Evolutionary conservation across 768 basidiomycete genomes (phyloP), one percentile per base, ranked within the genome.

Genomic region (Mycena alexandri): DNA sequence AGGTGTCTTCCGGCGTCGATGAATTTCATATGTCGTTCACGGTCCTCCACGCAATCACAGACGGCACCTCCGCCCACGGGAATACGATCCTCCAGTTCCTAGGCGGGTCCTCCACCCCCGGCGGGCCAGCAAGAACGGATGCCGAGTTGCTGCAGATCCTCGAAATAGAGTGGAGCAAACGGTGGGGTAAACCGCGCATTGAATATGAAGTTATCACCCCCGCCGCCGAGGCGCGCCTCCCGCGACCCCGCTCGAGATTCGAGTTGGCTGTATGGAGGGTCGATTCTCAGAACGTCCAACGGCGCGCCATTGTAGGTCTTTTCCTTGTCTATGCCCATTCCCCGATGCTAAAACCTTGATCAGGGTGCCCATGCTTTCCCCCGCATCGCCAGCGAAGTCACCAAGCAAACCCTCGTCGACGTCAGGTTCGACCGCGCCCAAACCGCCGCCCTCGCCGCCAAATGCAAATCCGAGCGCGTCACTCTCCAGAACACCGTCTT

Each of bases 401-500:
- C 43, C 29, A 54, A 55, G 42, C 59, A 61, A 34, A 60, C 53
- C 22, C 21, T 50, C 22, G 42, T 67, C 52, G 65, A 67, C 9
- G 47, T 67, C 46, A 56, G 42, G 48, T 67, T 67, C 41, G 24
- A 24, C 57, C 33, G 44, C 50, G 52, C 19, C 9, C 55, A 73
- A 42, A 73, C 72, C 3, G 44, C 21, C 16, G 24, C 41, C 7
- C 51, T 72, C 16, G 21, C 68, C n/a, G 42, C 51, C 24, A 61
- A 43, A 44, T 72, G 71, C 52, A 63, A 70, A 63, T 38, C 63
- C 11, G 53, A 66, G 22, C 47, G 60, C 19, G 70, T 65, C 19
- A 71, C 59, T 24, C 61, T 72, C 29, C 68, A 70, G 22, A 68
- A 74, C 59, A 63, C 73, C 10, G 54, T 70, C 13, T 70, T 68